Evolutionary conservation across 2,329 filamentous ascomycete species (phyloP), one percentile per base, ranked within the genome.

Genomic region (Colletotrichum theobromicola): DNA sequence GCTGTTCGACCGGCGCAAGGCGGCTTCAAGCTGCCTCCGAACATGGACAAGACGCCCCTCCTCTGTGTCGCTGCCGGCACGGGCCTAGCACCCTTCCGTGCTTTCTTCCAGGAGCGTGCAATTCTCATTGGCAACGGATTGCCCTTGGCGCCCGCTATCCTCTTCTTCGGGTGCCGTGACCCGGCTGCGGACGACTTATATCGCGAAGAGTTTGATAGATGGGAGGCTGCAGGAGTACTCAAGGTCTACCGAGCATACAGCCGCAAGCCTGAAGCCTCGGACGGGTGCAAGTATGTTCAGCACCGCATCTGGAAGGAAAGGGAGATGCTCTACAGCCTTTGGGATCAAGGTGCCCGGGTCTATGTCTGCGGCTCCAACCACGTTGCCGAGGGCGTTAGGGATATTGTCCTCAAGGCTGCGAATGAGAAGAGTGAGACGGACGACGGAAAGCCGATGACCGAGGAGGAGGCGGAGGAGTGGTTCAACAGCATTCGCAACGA

Each of bases 91-190:
- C 97, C 97, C 18, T 99, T 99, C 95, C 95, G 97, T 77, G 97
- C 97, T 72, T 99, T 99, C 82, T 94, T 98, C 60, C 97, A 99
- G 87, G 97, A 99, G 87, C 96, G 97, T 71, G 97, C 97, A 58
- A 95, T 84, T 18, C 85, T 89, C 83, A 80, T 87, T 13, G 82
- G 80, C 6, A 85, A 85, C 0, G 91, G 91, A 2, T 28, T 74
- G 5, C 32, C 26, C 15, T 74, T 76, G 4, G 75, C 75, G 12
- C 75, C 81, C 0, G 88, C 88, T 0, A 70, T 90, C 6, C 83
- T 91, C 4, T 90, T 90, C 81, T 84, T 88, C 67, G 82, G 82
- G 84, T 90, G 76, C 87, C 88, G 81, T 82, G 84, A 74, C 72
- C 82, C 64, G 79, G 83, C 37, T 77, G 82, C 80, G 12, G 90